These are phyloP conservation scores for Pythium plurisporium DNA, from an alignment of 352 stramenopile genomes.

Conservation along the genomic window DNA sequence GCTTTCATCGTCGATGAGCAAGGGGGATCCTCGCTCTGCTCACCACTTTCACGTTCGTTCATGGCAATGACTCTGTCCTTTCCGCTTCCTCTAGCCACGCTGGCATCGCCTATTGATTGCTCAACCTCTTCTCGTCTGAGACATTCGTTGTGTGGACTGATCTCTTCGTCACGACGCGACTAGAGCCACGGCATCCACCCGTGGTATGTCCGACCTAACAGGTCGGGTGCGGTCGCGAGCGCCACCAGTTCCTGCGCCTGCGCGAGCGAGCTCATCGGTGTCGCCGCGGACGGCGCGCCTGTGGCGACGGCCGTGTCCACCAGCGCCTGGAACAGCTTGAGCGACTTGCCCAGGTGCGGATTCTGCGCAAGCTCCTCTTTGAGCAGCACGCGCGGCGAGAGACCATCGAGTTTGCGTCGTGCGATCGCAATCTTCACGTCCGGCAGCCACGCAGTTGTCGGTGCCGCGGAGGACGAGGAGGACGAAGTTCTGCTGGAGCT, in stretches of 20 bases:
- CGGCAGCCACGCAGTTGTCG: slow-evolving; percentile 47
- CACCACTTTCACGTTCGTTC: too few species aligned
- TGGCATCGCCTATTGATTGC: background rate
- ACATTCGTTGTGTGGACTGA: background rate
- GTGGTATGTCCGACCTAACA: slow-evolving; percentile 78
- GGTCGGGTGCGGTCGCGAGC: slow-evolving; percentile 73
- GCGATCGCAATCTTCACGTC: slow-evolving; percentile 77
- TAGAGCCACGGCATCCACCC: slow-evolving; percentile 84
- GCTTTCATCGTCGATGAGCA: too few species aligned
- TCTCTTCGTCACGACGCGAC: background rate
- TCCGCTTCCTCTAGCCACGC: too few species aligned
- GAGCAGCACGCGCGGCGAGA: slow-evolving; percentile 60
- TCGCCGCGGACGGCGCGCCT: slow-evolving; percentile 11
- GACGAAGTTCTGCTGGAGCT: slow-evolving; percentile 1
- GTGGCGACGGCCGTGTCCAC: slow-evolving; percentile 34
- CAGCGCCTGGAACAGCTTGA: slow-evolving; percentile 52
- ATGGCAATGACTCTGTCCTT: too few species aligned
- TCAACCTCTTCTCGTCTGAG: background rate
- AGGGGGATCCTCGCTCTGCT: too few species aligned
- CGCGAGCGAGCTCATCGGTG: slow-evolving; percentile 44
- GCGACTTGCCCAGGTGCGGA: slow-evolving; percentile 43
- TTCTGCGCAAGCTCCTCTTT: slow-evolving; percentile 78
- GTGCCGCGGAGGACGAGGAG: background rate
- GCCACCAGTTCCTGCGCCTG: slow-evolving; percentile 83
- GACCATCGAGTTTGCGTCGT: slow-evolving; percentile 65